Evolutionary conservation across 352 stramenopile species (phyloP).

Genomic region (Phytophthora cajani): DNA sequence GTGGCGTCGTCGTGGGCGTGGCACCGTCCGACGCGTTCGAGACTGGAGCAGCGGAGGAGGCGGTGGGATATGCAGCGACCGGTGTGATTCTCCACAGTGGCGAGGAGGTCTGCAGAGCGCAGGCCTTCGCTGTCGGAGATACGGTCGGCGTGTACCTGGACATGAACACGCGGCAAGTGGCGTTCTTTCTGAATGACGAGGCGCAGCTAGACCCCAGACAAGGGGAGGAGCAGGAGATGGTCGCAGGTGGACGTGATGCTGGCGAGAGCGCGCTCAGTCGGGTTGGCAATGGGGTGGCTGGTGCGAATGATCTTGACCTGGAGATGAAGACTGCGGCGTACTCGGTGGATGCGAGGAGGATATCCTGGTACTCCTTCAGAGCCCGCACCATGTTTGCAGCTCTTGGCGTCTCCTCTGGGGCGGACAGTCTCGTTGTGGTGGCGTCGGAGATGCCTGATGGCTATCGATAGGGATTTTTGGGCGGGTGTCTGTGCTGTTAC

Average conservation of each 20-base stretch:
- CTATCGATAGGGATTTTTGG: conserved; percentile 38
- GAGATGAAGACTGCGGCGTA: conserved; percentile 31
- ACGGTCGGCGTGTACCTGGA: conserved; percentile 54
- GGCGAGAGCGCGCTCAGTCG: conserved; percentile 8
- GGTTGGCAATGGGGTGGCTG: conserved; percentile 1
- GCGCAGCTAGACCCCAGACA: conserved; percentile 18
- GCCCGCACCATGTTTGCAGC: conserved; percentile 42
- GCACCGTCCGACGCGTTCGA: conserved; percentile 37
- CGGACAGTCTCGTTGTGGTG: conserved; percentile 48
- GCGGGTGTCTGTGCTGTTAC: neutral
- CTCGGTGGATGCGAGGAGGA: neutral
- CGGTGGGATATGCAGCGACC: conserved; percentile 45
- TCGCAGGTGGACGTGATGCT: neutral
- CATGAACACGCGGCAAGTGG: conserved; percentile 47
- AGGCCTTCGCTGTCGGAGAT: conserved; percentile 46
- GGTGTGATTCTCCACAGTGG: conserved; percentile 47
- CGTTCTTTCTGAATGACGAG: conserved; percentile 58
- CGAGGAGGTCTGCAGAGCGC: conserved; percentile 35
- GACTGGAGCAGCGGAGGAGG: conserved; percentile 29
- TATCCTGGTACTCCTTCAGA: conserved; percentile 36
- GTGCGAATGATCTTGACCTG: conserved; percentile 4
- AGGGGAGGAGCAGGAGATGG: conserved; percentile 6
- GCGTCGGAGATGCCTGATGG: conserved; percentile 23
- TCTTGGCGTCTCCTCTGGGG: conserved; percentile 34
- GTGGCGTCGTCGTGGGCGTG: conserved; percentile 41